Percentiles rank a stretch among this genome's conserved stretches.
phyloP scores from a whole-genome alignment of 176 grass and related monocot genomes.

The Chloris gayana region DNA sequence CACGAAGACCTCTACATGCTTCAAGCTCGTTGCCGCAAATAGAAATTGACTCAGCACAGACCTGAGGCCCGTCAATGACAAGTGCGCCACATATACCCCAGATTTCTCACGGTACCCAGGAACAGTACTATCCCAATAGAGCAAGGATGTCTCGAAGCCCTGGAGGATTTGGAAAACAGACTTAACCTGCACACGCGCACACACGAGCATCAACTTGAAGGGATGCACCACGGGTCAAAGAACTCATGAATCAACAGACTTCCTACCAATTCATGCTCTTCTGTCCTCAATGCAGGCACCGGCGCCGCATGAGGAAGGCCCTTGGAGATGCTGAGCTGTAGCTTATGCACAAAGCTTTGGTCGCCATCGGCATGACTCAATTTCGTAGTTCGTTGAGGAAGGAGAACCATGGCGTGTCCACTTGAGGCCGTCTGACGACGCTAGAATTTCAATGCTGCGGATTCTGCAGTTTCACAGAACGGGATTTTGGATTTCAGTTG shows the following conservation, averaged over 20 bases:
- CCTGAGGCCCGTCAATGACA: slow-evolving; percentile 65
- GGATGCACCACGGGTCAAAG: not conserved
- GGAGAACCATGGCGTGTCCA: slow-evolving; percentile 26
- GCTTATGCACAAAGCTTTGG: slow-evolving; percentile 74
- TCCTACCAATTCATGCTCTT: slow-evolving; percentile 78
- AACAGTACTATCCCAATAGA: slow-evolving; percentile 60
- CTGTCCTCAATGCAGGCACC: slow-evolving; percentile 44
- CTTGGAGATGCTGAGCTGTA: slow-evolving; percentile 70
- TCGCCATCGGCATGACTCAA: slow-evolving; percentile 23
- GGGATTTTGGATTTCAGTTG: not conserved
- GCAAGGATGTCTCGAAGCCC: slow-evolving; percentile 59
- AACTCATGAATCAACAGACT: not conserved
- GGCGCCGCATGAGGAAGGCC: slow-evolving; percentile 70
- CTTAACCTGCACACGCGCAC: slow-evolving; percentile 52
- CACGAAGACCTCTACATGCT: slow-evolving; percentile 81
- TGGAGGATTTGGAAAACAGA: slow-evolving; percentile 80
- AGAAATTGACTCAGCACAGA: slow-evolving; percentile 61
- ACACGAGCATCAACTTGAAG: slow-evolving; percentile 12
- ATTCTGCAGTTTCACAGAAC: not conserved
- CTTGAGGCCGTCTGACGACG: not conserved
- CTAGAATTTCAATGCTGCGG: not conserved
- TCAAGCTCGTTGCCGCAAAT: slow-evolving; percentile 73
- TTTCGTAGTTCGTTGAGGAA: slow-evolving; percentile 2
- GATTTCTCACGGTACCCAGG: slow-evolving; percentile 50
- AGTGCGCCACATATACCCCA: slow-evolving; percentile 56